These are phyloP conservation scores for Verticillium zaregamsianum DNA, from an alignment of 2,329 filamentous ascomycete genomes.

Conservation along the genomic window DNA sequence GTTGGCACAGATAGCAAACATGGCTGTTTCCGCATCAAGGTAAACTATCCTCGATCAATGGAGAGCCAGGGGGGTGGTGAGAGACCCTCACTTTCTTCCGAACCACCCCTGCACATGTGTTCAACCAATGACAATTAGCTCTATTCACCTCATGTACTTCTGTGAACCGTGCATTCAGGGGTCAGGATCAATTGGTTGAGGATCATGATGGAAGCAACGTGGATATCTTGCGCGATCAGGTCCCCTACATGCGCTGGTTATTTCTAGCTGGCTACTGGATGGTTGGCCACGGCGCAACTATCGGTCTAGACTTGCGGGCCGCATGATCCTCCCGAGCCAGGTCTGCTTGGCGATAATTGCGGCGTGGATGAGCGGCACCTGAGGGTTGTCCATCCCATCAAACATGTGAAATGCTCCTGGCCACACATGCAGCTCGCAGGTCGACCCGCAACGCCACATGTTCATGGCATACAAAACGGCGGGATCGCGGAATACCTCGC, in stretches of 20 bases:
- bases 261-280: background rate
- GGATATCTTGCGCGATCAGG: background rate
- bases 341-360: conserved; percentile 10
- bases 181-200: background rate
- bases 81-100: background rate
- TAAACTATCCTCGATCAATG: background rate
- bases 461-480: conserved; percentile 12
- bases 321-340: conserved; percentile 11
- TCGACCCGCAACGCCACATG: conserved; percentile 15
- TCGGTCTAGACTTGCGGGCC: background rate
- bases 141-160: conserved; percentile 7
- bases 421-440: conserved; percentile 16
- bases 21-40: background rate
- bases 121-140: conserved; percentile 11
- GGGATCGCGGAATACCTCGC: conserved; percentile 17
- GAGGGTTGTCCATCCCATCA: conserved; percentile 13
- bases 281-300: background rate
- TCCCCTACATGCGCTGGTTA: background rate
- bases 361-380: conserved; percentile 11
- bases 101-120: background rate
- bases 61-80: background rate
- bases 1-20: background rate
- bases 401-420: conserved; percentile 15
- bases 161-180: background rate
- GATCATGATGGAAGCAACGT: background rate